Base-by-base conservation (phyloP, 2,329 filamentous ascomycete species). In the Sporothrix pallida region DNA sequence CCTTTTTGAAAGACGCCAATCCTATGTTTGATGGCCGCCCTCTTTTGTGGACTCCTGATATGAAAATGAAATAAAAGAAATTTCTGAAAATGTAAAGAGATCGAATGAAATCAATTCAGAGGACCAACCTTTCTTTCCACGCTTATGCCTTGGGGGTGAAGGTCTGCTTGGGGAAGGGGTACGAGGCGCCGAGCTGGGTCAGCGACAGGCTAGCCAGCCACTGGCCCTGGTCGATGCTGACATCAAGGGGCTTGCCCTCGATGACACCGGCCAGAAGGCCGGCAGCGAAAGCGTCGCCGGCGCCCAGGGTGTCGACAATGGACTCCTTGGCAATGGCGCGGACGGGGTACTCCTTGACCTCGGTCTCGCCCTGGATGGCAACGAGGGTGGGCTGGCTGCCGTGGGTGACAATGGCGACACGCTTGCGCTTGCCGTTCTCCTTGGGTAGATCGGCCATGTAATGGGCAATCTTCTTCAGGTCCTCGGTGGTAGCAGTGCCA, bases 121-220 rank as follows among this genome's bases (percentile, higher is more conserved):
- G 37, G 54, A 20, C 5, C 54, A 63, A 31, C 15, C 52, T 12
- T 23, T n/a, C 12, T 17, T 23, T 12, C 50, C n/a, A 17, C 6
- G 48, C 48, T 74, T 74, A 77, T 72, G 78, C 73, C 72, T 84
- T 84, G 76, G 86, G 81, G 78, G 87, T 83, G 84, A 94, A 95
- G 77, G 89, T 85, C 84, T 95, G 90, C 88, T 95, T 95, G 80
- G 92, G 92, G 86, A 90, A 92, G 78, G 93, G 93, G 86, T 90
- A 98, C 92, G 94, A 96, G 84, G 95, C 95, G 79, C 96, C 96
- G 79, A 98, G 87, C 85, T 98, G 95, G 86, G 95, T 91, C 82
- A 99, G 95, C 87, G 94, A 96, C 80, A 97, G 87, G 80, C 92
- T 92, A 69, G 96, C 96, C 77, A 99, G 89, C 96, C 96, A 99